Evolutionary conservation across 2,329 filamentous ascomycete species (phyloP), one percentile per base, ranked within the genome.

Genomic region (Leptographium lundbergii): DNA sequence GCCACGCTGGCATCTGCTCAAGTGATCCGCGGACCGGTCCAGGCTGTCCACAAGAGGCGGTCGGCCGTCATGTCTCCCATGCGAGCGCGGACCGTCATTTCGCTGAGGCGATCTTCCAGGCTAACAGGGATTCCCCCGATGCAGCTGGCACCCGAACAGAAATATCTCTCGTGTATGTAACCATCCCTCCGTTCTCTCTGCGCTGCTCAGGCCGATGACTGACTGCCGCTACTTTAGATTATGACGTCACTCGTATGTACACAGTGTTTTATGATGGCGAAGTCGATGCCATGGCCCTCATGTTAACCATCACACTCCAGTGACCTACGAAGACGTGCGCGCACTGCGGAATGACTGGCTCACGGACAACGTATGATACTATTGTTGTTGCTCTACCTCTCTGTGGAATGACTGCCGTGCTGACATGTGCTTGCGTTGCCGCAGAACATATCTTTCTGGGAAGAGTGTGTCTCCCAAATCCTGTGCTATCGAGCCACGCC

Each of bases 371-470:
- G 89, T 91, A 77, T 65, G 81, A 74, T 24, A 9, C 32, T 10
- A 34, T 1, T 25, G 17, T 10, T 14, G 22, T 19, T 19, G 17
- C 19, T 57, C 25, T 34, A 4, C 24, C n/a, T 13, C 27, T 4
- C 9, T 51, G 1, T 24, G n/a, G 3, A n/a, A 24, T 27, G 5
- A 14, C 25, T 6, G 9, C 14, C 22, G 24, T 27, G 25, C 55
- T 57, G 42, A 57, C 39, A 13, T 24, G 1, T 54, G 36, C 13
- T 45, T 4, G 17, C 17, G 17, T n/a, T n/a, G 19, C 4, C 19
- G 4, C 25, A 92, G 88, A 91, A 91, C 66, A 97, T 99, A 65
- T 87, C 90, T 56, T 97, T 99, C 70, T 99, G 94, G 92, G 89
- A 97, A 80, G 92, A 97, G 80, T 95, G 84, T 66, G 76, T 14